A percentile compares a stretch with the other conserved stretches of the same genome.
Evolutionary conservation across 2,329 filamentous ascomycete species (phyloP).

Genomic region (Penicillium occitanis): DNA sequence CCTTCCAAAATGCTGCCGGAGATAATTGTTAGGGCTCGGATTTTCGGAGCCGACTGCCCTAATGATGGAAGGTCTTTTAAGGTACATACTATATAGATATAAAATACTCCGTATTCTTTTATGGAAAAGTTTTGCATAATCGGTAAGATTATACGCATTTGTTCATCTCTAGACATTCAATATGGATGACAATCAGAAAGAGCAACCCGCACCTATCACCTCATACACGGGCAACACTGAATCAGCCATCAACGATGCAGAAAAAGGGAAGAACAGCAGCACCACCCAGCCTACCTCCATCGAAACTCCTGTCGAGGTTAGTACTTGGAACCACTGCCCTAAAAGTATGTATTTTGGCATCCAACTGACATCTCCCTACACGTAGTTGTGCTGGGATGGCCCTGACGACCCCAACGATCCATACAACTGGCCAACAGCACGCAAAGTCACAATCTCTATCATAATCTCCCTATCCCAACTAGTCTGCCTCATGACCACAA

Average conservation of each 20-base stretch:
- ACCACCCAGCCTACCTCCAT: neutral
- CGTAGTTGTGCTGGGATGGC: slow-evolving; percentile 52
- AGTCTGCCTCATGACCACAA: slow-evolving; percentile 28
- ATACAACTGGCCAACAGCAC: slow-evolving; percentile 56
- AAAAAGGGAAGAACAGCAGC: slow-evolving; percentile 3
- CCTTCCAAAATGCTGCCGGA: neutral
- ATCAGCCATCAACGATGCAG: neutral
- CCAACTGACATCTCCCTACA: neutral
- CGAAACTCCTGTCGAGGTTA: neutral
- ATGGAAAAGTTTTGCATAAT: neutral
- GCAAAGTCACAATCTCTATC: slow-evolving; percentile 51
- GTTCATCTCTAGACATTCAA: neutral
- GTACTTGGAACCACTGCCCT: neutral
- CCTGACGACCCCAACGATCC: slow-evolving; percentile 59
- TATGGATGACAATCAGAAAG: neutral
- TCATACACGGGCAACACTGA: neutral
- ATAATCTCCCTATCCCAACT: slow-evolving; percentile 48
- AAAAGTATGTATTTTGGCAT: neutral
- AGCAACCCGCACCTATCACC: neutral
- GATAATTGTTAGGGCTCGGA: neutral
- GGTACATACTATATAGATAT: neutral
- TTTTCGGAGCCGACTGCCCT: slow-evolving; percentile 3
- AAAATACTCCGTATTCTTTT: neutral
- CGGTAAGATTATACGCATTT: neutral
- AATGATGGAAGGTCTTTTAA: neutral